phyloP scores from a whole-genome alignment of 306 rosid species.

The Trifolium subterraneum region DNA sequence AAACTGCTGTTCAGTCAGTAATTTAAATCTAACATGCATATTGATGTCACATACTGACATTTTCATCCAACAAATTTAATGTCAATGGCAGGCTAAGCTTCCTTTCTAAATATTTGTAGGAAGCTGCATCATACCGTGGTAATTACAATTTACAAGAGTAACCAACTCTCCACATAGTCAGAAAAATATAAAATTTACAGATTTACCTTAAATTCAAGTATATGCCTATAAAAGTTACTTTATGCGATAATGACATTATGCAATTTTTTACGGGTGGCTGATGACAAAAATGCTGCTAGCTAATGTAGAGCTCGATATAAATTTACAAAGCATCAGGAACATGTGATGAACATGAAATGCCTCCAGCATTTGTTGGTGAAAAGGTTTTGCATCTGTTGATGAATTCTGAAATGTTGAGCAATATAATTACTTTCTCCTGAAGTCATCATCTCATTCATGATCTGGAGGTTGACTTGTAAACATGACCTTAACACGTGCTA shows the following conservation, averaged over 20 bases:
- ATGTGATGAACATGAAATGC: conserved; percentile 24
- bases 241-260: background rate
- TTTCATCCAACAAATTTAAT: conserved; percentile 32
- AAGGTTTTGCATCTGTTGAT: conserved; percentile 22
- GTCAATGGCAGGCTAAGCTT: conserved; percentile 31
- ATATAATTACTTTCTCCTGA: background rate
- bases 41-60: conserved; percentile 5
- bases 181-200: background rate
- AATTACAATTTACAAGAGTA: conserved; percentile 31
- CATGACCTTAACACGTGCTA: conserved; percentile 34
- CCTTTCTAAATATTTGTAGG: conserved; percentile 34
- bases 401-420: conserved; percentile 17
- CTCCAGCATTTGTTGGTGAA: conserved; percentile 15
- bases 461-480: conserved; percentile 21
- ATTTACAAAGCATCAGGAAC: conserved; percentile 17
- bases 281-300: conserved; percentile 37
- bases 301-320: background rate
- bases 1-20: conserved; percentile 2
- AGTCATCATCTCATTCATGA: conserved; percentile 31
- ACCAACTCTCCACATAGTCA: background rate
- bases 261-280: background rate
- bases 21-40: conserved; percentile 26
- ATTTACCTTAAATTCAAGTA: background rate
- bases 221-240: conserved; percentile 24
- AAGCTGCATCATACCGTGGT: conserved; percentile 34